Evolutionary conservation across 176 grass and related monocot species (phyloP).

Genomic region (Dendrocalamus sinicus): DNA sequence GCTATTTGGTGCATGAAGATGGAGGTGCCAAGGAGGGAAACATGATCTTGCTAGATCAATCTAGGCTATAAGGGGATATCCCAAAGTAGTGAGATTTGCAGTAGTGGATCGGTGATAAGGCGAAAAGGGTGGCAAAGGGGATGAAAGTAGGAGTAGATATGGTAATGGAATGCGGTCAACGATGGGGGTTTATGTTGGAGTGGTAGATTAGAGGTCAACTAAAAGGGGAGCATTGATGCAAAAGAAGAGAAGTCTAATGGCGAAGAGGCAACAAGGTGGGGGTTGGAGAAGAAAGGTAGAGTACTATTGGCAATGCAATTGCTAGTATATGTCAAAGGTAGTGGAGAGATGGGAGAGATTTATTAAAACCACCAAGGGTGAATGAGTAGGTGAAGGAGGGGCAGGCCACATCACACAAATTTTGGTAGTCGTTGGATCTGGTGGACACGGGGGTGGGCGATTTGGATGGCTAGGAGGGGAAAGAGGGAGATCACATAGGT

Average conservation of each 20-base stretch:
- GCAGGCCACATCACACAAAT: fast-evolving
- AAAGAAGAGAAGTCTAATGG: not conserved
- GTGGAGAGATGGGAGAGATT: not conserved
- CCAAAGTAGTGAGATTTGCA: not conserved
- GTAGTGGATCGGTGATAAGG: not conserved
- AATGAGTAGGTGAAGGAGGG: not conserved
- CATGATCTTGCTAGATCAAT: not conserved
- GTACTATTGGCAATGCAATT: not conserved
- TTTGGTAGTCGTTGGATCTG: not conserved
- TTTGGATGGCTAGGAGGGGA: not conserved
- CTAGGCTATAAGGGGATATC: not conserved
- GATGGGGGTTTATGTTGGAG: not conserved
- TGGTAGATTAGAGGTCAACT: not conserved
- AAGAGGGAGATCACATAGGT: not conserved
- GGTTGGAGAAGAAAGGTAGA: not conserved
- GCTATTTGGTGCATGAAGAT: not conserved
- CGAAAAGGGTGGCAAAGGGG: not conserved
- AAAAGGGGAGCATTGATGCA: not conserved
- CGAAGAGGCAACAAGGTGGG: not conserved
- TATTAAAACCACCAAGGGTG: not conserved
- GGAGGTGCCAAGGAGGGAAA: not conserved
- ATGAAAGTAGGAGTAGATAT: not conserved
- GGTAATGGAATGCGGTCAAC: not conserved
- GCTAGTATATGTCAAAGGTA: not conserved
- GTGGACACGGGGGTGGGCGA: not conserved